Percentiles rank a stretch among this genome's conserved stretches.
These are phyloP conservation scores for Erodium chrysanthum DNA, from an alignment of 441 rosid species.

Conservation along the genomic window DNA sequence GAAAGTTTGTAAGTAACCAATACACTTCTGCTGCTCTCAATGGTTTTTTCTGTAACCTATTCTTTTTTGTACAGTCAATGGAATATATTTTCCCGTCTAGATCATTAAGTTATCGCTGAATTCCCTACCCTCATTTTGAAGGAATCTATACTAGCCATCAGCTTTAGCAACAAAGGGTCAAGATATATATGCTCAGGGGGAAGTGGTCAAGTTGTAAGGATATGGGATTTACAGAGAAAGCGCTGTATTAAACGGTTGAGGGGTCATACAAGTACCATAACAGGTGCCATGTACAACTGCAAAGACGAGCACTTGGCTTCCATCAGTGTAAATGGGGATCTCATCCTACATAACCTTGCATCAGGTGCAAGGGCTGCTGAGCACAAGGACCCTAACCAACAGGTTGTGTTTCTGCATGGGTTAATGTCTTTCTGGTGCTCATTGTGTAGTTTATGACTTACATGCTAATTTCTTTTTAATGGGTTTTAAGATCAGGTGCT, in stretches of 20 bases:
- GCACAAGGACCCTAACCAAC: conserved; percentile 82
- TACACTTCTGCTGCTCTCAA: neutral
- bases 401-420: conserved; percentile 45
- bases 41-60: neutral
- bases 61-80: too few species aligned
- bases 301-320: conserved; percentile 97
- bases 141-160: conserved; percentile 76
- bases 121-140: conserved; percentile 25
- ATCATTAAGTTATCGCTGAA: conserved; percentile 3
- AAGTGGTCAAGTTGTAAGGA: conserved; percentile 72
- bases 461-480: conserved; percentile 28
- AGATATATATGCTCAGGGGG: conserved; percentile 94
- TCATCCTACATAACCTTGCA: conserved; percentile 84
- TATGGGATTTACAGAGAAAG: conserved; percentile 92
- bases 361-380: conserved; percentile 80
- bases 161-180: conserved; percentile 80
- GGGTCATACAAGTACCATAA: conserved; percentile 79
- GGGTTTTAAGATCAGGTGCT: conserved; percentile 78
- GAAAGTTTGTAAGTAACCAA: neutral
- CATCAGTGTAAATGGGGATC: conserved; percentile 73
- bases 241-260: conserved; percentile 83
- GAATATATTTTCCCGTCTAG: conserved; percentile 8
- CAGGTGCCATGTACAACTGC: conserved; percentile 85
- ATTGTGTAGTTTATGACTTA: conserved; percentile 18
- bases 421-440: conserved; percentile 10